Evolutionary conservation across 768 basidiomycete genomes (phyloP), one percentile per base, ranked within the genome.

Genomic region (Termitomyces sp.): DNA sequence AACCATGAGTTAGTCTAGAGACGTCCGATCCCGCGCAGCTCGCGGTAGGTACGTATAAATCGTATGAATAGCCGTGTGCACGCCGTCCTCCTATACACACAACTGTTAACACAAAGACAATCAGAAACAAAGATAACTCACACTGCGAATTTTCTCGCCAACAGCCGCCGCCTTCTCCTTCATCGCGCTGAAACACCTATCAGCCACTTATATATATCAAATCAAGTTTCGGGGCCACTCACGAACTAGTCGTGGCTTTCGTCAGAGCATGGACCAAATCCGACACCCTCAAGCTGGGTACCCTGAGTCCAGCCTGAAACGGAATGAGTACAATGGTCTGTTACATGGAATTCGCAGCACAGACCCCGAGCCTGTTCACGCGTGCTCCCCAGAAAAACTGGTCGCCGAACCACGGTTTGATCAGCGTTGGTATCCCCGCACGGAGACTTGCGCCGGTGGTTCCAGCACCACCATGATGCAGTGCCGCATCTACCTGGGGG

Each of bases 321-420:
- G 22, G 50, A 31, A 56, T 53, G 51, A 48, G 32, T 39, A 37
- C n/a, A 22, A 48, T 10, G 48, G 14, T 44, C 8, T 20, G 36
- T 14, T n/a, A 37, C 13, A 55, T 20, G n/a, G 18, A 27, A 53
- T 55, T 37, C n/a, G n/a, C n/a, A n/a, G n/a, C 10, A 49, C 80
- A 48, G 57, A 83, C 85, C 47, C 81, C 85, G 22, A 88, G 76
- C 59, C 78, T 78, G 60, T 85, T 81, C 18, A 87, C 83, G n/a
- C 84, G 70, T 5, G 76, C 74, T 2, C 82, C 84, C 85, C 85
- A 85, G 68, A 85, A 85, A 64, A 74, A 84, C 61, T 86, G 84
- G 62, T 85, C 84, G 16, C 85, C 86, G 63, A 87, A 88, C 82
- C 82, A 88, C 1, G 86, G 85, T 61, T 82, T 83, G 65, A 88